Base-by-base conservation (phyloP, 441 rosid genomes). In the Eutrema salsugineum region DNA sequence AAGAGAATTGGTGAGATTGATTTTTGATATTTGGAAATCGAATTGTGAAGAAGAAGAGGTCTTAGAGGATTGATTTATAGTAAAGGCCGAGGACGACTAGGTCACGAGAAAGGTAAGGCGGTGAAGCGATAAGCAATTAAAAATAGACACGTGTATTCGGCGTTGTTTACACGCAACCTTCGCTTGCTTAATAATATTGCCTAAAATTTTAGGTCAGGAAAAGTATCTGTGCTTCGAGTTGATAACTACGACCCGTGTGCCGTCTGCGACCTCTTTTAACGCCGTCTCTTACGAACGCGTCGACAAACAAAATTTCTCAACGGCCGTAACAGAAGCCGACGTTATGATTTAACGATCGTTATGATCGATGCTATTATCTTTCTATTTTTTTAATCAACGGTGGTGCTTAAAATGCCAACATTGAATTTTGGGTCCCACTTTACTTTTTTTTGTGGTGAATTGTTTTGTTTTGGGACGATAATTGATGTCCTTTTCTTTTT, bases 241-340 rank as follows among this genome's bases (percentile, higher is more conserved):
- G 66, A 69, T 54, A 61, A 75, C 16, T 65, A 75, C 70, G 65
- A 68, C 78, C 2, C 68, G 73, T 75, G 50, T 28, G 70, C 17
- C 35, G 38, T 30, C 73, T 0, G 39, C 70, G 27, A 55, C 53
- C 1, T 42, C 10, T 16, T 55, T 36, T 62, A 19, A 63, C 71
- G 56, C 71, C 79, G 75, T 76, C 7, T 69, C 10, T 38, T 10
- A 20, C 22, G 1, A 20, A 20, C 22, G 0, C 36, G 22, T 49
- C 67, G 61, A 59, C 72, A 43, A 33, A 63, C 63, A 59, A 33
- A 32, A 16, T 3, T 47, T 58, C 10, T n/a, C 35, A 68, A 68
- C 78, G 53, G 27, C 6, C 61, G 72, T 33, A 44, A 43, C 46
- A 12, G 6, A 20, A 14, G 27, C 33, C 50, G 61, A 70, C 67